Conservation (phyloP, 768 basidiomycete species). For the Neoboletus brunneissimus region DNA sequence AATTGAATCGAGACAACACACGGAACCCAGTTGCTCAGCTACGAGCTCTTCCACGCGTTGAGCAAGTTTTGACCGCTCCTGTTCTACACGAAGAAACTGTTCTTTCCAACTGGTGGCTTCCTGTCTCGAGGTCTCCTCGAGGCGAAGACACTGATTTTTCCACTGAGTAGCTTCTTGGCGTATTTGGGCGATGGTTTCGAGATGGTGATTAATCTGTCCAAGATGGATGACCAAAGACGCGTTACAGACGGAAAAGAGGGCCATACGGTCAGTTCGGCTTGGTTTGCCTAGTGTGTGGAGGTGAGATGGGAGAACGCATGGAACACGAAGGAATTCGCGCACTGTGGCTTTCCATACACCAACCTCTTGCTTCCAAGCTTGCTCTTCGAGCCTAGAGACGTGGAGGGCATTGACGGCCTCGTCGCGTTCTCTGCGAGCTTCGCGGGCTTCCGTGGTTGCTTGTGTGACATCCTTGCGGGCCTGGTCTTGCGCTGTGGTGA, state of each 20-base stretch:
- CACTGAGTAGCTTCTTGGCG: constrained; percentile 65
- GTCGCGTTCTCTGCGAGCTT: constrained; percentile 50
- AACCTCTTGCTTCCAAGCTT: constrained; percentile 46
- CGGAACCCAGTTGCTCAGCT: constrained; percentile 43
- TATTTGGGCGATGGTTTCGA: constrained; percentile 58
- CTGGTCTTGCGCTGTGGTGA: constrained; percentile 55
- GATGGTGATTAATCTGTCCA: constrained; percentile 55
- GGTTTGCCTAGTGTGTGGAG: constrained; percentile 40
- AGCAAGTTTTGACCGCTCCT: constrained; percentile 58
- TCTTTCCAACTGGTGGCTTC: constrained; percentile 75
- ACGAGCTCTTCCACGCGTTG: constrained; percentile 59
- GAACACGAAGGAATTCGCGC: constrained; percentile 27
- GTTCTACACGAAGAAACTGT: constrained; percentile 71
- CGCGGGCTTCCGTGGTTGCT: constrained; percentile 43
- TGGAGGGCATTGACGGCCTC: constrained; percentile 47
- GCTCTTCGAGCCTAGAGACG: constrained; percentile 42
- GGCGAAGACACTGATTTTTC: constrained; percentile 61
- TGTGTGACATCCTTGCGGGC: constrained; percentile 52
- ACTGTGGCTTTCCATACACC: constrained; percentile 47
- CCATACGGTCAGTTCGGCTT: constrained; percentile 55
- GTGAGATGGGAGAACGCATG: constrained; percentile 9
- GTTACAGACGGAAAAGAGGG: background rate
- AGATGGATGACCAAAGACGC: background rate
- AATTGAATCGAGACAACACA: constrained; percentile 27
- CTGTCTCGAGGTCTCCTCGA: constrained; percentile 44